Conservation (phyloP, 208 protist genomes). For the Leishmania aethiopica region DNA sequence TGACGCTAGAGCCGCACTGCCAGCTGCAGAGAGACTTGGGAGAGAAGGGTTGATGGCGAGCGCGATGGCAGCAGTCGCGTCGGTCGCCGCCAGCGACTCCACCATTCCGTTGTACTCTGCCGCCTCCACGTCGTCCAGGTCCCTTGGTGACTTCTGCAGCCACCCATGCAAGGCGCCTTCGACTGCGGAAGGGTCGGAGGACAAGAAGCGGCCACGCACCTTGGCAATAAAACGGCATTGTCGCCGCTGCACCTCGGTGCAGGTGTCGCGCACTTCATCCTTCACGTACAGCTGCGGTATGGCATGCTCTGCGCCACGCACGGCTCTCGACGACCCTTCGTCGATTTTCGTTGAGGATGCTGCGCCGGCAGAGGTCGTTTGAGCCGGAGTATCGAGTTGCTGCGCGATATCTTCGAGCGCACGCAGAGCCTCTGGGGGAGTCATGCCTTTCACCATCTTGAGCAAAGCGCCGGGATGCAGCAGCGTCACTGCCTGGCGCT, state of each 20-base stretch:
- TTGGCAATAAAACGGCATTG: constrained; percentile 60
- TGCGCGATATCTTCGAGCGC: constrained; percentile 29
- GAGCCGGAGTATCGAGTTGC: not conserved
- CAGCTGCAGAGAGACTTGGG: constrained; percentile 41
- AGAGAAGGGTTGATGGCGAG: constrained; percentile 58
- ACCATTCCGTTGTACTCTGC: constrained; percentile 59
- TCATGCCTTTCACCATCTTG: constrained; percentile 14
- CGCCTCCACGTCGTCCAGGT: constrained; percentile 15
- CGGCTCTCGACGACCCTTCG: too few species aligned
- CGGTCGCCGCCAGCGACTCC: constrained; percentile 43
- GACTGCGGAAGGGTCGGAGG: constrained; percentile 29
- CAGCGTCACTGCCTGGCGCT: constrained; percentile 2
- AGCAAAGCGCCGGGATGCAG: constrained; percentile 27
- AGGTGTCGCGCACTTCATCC: constrained; percentile 17
- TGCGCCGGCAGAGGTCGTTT: not conserved
- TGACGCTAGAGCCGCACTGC: constrained; percentile 39
- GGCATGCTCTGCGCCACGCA: not conserved
- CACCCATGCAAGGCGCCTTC: constrained; percentile 17
- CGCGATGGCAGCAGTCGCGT: constrained; percentile 47
- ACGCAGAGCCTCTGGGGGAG: constrained; percentile 29
- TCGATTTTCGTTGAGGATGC: not conserved
- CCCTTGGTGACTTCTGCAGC: not conserved
- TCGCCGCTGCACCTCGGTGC: constrained; percentile 37
- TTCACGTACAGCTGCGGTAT: constrained; percentile 43
- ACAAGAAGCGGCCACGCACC: constrained; percentile 39